Conservation (phyloP, 306 rosid species). For the Rubus idaeus region DNA sequence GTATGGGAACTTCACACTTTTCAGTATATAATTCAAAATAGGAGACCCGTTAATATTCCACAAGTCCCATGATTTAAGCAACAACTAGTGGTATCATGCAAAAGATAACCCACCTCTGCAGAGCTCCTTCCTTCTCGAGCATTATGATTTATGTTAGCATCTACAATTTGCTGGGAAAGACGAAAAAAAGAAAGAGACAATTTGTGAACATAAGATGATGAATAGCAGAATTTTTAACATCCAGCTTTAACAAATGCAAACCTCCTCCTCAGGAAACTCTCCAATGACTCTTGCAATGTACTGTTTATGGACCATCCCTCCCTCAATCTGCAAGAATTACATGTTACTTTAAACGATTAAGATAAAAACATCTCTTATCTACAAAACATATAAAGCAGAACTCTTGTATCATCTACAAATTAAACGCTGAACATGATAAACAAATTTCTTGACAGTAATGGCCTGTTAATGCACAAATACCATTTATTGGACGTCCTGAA, state of each 20-base stretch:
- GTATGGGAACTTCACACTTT: slow-evolving; percentile 5
- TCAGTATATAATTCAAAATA: not conserved
- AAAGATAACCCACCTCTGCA: slow-evolving; percentile 56
- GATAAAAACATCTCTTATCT: not conserved
- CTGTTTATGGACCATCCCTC: slow-evolving; percentile 74
- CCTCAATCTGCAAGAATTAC: slow-evolving; percentile 69
- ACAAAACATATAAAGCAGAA: not conserved
- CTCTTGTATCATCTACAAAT: not conserved
- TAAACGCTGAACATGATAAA: not conserved
- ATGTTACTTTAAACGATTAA: not conserved
- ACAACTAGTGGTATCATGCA: not conserved
- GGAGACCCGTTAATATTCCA: not conserved
- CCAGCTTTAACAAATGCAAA: slow-evolving; percentile 36
- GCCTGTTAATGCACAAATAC: not conserved
- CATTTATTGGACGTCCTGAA: slow-evolving; percentile 4
- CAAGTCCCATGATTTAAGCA: not conserved
- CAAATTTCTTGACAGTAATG: not conserved
- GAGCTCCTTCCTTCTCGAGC: slow-evolving; percentile 90
- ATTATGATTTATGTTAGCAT: slow-evolving; percentile 74
- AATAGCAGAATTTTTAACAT: not conserved
- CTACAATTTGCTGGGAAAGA: slow-evolving; percentile 60
- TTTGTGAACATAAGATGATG: not conserved
- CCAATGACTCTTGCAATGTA: slow-evolving; percentile 79
- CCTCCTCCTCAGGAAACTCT: slow-evolving; percentile 69
- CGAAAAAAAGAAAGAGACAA: slow-evolving; percentile 15